phyloP scores from a whole-genome alignment of 371 early-diverging fungal genomes.

The Phascolomyces articulosus region DNA sequence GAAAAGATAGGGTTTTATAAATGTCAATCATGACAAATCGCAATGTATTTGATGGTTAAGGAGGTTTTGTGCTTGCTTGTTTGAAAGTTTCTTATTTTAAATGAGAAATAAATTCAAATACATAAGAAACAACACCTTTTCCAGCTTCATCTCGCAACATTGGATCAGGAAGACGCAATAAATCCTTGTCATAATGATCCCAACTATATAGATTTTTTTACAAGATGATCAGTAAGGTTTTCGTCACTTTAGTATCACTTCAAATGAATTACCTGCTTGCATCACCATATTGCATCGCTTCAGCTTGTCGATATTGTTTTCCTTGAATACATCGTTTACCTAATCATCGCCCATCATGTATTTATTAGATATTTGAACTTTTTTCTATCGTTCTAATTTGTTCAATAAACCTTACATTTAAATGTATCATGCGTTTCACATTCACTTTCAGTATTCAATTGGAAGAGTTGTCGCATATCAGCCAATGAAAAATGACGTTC shows the following conservation, averaged over 20 bases:
- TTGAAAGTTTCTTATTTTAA: conserved; percentile 28
- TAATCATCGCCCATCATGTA: neutral
- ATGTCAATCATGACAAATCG: too few relatives aligned
- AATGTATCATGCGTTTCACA: conserved; percentile 97
- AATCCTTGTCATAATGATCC: conserved; percentile 85
- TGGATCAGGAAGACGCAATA: conserved; percentile 72
- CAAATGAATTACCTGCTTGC: conserved; percentile 48
- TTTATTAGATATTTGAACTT: too few relatives aligned
- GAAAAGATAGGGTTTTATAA: too few relatives aligned
- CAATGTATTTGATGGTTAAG: neutral
- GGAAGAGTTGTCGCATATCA: conserved; percentile 88
- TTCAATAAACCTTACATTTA: conserved; percentile 68
- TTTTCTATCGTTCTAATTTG: neutral
- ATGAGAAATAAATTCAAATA: conserved; percentile 90
- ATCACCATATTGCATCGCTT: conserved; percentile 76
- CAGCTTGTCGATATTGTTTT: conserved; percentile 73
- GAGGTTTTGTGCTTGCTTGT: neutral
- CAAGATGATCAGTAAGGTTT: too few relatives aligned
- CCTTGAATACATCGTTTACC: conserved; percentile 78
- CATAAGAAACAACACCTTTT: conserved; percentile 79
- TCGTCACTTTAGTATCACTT: neutral
- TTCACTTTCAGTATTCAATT: conserved; percentile 72
- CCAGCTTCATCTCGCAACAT: conserved; percentile 77
- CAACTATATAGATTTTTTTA: conserved; percentile 64
- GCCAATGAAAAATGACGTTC: conserved; percentile 94